Evolutionary conservation across 1,284 basidiomycete genomes (phyloP).

Genomic region (Lignosus rhinocerotis): DNA sequence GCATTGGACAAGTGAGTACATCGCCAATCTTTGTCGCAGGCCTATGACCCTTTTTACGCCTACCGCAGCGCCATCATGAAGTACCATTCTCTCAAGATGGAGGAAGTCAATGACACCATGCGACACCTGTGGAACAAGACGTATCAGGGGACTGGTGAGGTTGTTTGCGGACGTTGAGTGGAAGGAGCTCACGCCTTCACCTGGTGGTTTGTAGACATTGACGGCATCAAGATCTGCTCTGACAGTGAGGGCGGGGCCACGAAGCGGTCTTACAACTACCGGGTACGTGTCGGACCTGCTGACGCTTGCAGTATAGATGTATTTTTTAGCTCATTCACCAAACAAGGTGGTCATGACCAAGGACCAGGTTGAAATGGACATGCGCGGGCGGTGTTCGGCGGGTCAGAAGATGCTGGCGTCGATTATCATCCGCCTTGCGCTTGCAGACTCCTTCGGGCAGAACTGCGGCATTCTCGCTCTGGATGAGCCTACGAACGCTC

Average conservation of each 20-base stretch:
- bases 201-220: slow-evolving; percentile 74
- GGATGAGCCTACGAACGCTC: slow-evolving; percentile 97
- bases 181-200: slow-evolving; percentile 4
- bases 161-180: neutral
- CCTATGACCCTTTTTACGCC: neutral
- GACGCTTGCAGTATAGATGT: neutral
- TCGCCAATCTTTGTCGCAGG: neutral
- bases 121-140: slow-evolving; percentile 97
- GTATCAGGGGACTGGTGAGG: slow-evolving; percentile 93
- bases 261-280: slow-evolving; percentile 97
- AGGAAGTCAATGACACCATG: slow-evolving; percentile 98
- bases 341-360: slow-evolving; percentile 95
- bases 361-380: slow-evolving; percentile 99
- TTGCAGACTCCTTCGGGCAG: slow-evolving; percentile 96
- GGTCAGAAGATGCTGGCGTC: slow-evolving; percentile 99
- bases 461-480: slow-evolving; percentile 97
- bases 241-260: slow-evolving; percentile 86
- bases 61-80: slow-evolving; percentile 88
- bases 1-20: slow-evolving; percentile 84
- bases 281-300: slow-evolving; percentile 51
- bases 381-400: slow-evolving; percentile 97
- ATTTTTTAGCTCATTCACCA: slow-evolving; percentile 23
- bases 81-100: slow-evolving; percentile 99
- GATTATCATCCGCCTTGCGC: slow-evolving; percentile 98
- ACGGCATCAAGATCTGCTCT: slow-evolving; percentile 94